These are phyloP conservation scores for Sungouiozyma ichnusensis DNA, from an alignment of 805 yeast genomes.

Conservation along the genomic window DNA sequence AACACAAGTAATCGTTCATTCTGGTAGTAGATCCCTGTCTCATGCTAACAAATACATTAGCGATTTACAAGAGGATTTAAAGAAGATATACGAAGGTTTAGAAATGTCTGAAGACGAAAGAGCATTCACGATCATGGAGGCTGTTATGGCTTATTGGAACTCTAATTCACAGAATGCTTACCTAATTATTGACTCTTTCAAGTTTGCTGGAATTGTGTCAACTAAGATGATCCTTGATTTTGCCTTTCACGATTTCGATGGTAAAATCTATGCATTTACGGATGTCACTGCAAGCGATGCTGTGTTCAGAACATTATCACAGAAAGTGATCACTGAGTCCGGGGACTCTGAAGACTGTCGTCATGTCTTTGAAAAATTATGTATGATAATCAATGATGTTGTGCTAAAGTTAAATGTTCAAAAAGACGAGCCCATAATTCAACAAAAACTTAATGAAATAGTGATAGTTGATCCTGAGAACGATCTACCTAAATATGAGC, in stretches of 20 bases:
- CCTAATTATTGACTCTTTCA: conserved; percentile 44
- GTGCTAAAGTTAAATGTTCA: conserved; percentile 12
- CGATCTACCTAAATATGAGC: conserved; percentile 28
- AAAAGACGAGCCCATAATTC: conserved; percentile 9
- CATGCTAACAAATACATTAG: conserved; percentile 52
- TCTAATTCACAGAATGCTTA: conserved; percentile 55
- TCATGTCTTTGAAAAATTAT: conserved; percentile 21
- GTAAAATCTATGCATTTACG: conserved; percentile 29
- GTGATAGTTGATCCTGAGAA: conserved; percentile 14
- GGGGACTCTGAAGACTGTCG: conserved; percentile 22
- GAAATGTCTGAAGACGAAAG: conserved; percentile 24
- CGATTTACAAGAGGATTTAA: conserved; percentile 31
- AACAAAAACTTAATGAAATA: conserved; percentile 15
- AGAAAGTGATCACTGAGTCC: conserved; percentile 10
- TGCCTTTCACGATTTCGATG: conserved; percentile 27
- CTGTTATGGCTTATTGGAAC: conserved; percentile 56
- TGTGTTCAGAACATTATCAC: conserved; percentile 29
- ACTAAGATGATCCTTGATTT: conserved; percentile 34
- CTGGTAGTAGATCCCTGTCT: conserved; percentile 82
- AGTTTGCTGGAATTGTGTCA: conserved; percentile 35
- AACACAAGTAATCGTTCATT: conserved; percentile 62
- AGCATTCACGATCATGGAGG: conserved; percentile 39
- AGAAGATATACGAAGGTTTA: conserved; percentile 22
- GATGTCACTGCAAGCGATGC: conserved; percentile 40
- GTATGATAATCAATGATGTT: conserved; percentile 15